phyloP scores from a whole-genome alignment of 2,329 filamentous ascomycete genomes.

The Chrysoporthe deuterocubensis region DNA sequence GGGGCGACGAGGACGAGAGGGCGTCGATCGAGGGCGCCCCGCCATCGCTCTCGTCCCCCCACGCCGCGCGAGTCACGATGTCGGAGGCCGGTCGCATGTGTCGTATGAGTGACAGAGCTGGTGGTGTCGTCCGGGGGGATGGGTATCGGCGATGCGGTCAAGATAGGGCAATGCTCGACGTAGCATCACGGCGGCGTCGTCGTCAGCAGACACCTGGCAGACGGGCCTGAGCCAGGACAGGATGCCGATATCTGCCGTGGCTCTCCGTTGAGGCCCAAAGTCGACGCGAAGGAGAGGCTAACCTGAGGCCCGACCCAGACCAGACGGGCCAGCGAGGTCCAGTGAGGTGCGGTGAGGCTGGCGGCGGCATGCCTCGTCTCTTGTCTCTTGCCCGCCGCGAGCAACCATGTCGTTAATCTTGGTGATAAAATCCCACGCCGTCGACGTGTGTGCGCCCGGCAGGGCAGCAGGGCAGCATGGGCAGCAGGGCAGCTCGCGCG shows the following conservation, averaged over 20 bases:
- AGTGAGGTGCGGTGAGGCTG: no score
- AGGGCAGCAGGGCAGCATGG: no score
- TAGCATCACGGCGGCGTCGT: conserved; percentile 1
- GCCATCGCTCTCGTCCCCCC: background rate
- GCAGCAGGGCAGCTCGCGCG: background rate
- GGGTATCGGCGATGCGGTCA: background rate
- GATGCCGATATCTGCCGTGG: conserved; percentile 16
- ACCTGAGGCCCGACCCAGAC: no score
- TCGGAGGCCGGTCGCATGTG: conserved; percentile 10
- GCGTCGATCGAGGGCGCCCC: background rate
- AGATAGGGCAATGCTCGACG: background rate
- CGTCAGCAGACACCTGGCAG: conserved; percentile 4
- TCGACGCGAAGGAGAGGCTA: background rate
- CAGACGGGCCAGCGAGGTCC: no score
- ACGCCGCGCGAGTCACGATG: conserved; percentile 20
- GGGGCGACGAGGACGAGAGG: background rate
- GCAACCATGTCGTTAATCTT: no score
- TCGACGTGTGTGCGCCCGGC: no score
- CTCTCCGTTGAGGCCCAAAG: background rate
- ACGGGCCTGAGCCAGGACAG: conserved; percentile 13
- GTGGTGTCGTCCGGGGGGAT: conserved; percentile 10
- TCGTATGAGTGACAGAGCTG: conserved; percentile 1
- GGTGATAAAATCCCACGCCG: no score
- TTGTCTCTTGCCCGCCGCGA: no score
- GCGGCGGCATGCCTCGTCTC: no score